phyloP scores from a whole-genome alignment of 768 basidiomycete species.

The Russula abietina region DNA sequence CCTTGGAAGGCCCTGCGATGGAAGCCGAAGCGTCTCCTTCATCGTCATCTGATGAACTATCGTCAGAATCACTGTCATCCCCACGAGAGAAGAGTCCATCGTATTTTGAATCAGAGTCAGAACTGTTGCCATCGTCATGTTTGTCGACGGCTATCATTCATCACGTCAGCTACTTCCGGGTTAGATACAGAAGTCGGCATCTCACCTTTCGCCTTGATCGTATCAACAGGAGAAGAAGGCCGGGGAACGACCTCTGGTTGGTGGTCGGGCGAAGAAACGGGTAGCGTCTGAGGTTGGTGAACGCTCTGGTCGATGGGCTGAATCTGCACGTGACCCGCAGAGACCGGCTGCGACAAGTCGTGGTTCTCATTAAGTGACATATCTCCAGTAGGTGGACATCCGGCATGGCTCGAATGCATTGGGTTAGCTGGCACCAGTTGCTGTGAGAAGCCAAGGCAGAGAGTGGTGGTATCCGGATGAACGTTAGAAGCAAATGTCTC shows the following conservation, averaged over 20 bases:
- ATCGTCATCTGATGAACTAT: slow-evolving; percentile 3
- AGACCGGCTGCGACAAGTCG: background rate
- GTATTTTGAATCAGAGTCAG: slow-evolving; percentile 4
- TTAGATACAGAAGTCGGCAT: background rate
- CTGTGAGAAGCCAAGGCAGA: slow-evolving; percentile 5
- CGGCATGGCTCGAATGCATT: background rate
- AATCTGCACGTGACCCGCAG: background rate
- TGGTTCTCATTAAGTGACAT: background rate
- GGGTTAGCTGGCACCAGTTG: background rate
- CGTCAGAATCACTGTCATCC: slow-evolving; percentile 11
- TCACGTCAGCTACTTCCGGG: background rate
- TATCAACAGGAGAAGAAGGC: background rate
- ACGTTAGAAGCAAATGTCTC: background rate
- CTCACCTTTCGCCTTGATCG: background rate
- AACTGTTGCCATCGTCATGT: background rate
- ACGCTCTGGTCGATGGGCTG: background rate
- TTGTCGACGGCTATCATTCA: background rate
- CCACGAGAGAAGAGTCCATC: slow-evolving; percentile 3
- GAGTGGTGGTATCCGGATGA: background rate
- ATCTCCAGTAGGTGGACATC: background rate
- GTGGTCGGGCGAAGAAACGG: background rate
- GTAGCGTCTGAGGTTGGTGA: background rate
- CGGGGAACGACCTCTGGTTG: background rate
- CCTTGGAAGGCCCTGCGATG: background rate
- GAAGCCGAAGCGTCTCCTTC: background rate